Percentiles rank a stretch among this genome's conserved stretches.
These are phyloP conservation scores for Vigna nakashimae DNA, from an alignment of 306 rosid genomes.

Conservation along the genomic window DNA sequence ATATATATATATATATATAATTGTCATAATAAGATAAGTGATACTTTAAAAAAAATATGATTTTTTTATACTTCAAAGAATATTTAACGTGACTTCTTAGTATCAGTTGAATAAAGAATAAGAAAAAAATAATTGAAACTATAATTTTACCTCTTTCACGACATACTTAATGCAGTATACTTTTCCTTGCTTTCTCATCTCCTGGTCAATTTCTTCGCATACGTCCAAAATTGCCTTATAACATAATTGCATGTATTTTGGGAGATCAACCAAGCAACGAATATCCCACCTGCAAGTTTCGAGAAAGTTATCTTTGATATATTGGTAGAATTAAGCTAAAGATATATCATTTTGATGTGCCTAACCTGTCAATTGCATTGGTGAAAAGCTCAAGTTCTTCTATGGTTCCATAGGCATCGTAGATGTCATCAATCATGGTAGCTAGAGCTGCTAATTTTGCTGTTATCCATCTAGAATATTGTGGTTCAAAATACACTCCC, in stretches of 20 bases:
- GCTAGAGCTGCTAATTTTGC: not conserved
- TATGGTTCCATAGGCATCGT: constrained; percentile 58
- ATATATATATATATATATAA: too few species aligned
- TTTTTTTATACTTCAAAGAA: too few species aligned
- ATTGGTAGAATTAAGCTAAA: not conserved
- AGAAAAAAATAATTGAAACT: too few species aligned
- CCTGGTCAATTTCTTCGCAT: constrained; percentile 44
- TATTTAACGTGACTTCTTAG: too few species aligned
- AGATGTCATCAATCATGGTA: constrained; percentile 51
- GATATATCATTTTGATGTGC: not conserved
- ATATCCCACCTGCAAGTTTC: constrained; percentile 34
- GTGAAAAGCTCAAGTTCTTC: constrained; percentile 59
- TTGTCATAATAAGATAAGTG: too few species aligned
- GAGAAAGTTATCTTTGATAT: not conserved
- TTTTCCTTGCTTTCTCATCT: constrained; percentile 34
- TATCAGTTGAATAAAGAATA: too few species aligned
- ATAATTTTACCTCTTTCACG: too few species aligned
- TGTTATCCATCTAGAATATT: constrained; percentile 43
- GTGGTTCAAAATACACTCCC: constrained; percentile 43
- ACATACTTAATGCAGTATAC: not conserved
- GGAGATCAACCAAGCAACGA: constrained; percentile 36
- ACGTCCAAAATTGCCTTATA: constrained; percentile 13
- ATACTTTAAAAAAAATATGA: too few species aligned
- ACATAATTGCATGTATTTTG: constrained; percentile 39
- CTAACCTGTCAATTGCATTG: constrained; percentile 39